Conservation (phyloP, 208 protist genomes). For the Trypanosomatidae sp. region DNA sequence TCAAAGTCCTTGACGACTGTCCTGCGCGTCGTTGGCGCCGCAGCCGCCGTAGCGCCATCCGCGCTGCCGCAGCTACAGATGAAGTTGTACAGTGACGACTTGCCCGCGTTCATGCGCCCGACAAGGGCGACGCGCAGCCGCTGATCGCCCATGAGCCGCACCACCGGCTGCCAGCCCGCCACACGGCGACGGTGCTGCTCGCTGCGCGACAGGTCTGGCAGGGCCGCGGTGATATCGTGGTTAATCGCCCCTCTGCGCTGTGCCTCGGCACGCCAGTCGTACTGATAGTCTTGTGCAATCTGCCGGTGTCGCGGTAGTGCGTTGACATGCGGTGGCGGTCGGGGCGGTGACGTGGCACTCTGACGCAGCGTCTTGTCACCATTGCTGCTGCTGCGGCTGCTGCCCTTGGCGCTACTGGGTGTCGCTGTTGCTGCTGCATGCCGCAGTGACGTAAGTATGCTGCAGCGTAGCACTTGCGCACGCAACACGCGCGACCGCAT, state of each 20-base stretch:
- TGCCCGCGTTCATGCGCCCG: slow-evolving; percentile 82
- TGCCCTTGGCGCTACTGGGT: neutral
- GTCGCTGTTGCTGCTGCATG: too few relatives aligned
- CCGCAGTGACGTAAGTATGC: too few relatives aligned
- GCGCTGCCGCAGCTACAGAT: too few relatives aligned
- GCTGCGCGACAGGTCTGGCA: slow-evolving; percentile 38
- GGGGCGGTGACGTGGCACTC: neutral
- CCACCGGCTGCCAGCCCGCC: slow-evolving; percentile 67
- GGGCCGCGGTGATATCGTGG: slow-evolving; percentile 64
- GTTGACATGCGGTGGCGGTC: slow-evolving; percentile 1
- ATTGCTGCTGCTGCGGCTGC: neutral
- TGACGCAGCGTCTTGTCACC: neutral
- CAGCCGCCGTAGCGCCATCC: too few relatives aligned
- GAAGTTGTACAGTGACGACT: slow-evolving; percentile 86
- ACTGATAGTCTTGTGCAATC: slow-evolving; percentile 27
- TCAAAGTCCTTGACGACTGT: slow-evolving; percentile 78
- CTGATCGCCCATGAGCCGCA: slow-evolving; percentile 69
- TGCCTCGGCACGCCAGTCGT: slow-evolving; percentile 52
- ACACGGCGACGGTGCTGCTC: slow-evolving; percentile 62
- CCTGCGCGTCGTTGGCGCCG: slow-evolving; percentile 28
- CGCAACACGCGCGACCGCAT: too few relatives aligned
- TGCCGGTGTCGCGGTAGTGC: slow-evolving; percentile 25
- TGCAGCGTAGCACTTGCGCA: too few relatives aligned
- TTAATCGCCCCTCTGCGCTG: slow-evolving; percentile 29
- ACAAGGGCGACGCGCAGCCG: slow-evolving; percentile 77